Evolutionary conservation across 2,329 filamentous ascomycete species (phyloP), one percentile per base, ranked within the genome.

Genomic region (Rhynchosporium graminicola): DNA sequence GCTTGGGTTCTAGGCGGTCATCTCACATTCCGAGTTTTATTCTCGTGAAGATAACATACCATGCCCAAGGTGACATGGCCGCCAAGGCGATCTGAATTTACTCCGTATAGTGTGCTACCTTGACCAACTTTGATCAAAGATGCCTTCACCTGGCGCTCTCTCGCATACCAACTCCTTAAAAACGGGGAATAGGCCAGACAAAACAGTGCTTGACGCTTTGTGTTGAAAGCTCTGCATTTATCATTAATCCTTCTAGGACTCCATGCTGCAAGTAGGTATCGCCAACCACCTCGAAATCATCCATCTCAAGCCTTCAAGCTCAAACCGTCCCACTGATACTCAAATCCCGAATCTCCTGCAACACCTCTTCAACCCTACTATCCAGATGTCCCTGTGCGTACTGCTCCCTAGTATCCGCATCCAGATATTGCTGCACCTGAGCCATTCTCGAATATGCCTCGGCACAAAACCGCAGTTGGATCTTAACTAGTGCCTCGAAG

Each of bases 361-460:
- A 76, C 47, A 98, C 95, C 77, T 98, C 89, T 78, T 99, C 95
- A 36, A 99, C 95, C 68, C 92, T 82, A 64, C 87, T 89, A 76
- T 99, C 95, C 70, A 99, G 80, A 68, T 97, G 91, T 31, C 95
- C 95, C 71, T 92, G 87, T 1, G 95, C 95, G 77, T 99, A 99
- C 78, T 97, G 90, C 68, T 99, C 95, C 76, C 95, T 85, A 58
- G 94, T 98, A 74, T 97, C 92, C 36, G 94, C 90, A 75, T 98
- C 95, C 38, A 99, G 83, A 76, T 97, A 98, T 79, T 99, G 95
- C 80, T 99, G 95, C 62, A 99, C 96, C 80, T 99, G 96, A 31
- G 96, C 95, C 95, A 99, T 99, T 54, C 95, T 84, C 65, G 88
- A 93, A 78, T 99, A 99, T 1, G 95, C 95, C 79, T 99, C 95